Conservation (phyloP, 2,329 filamentous ascomycete genomes). For the Phialophora tarda region DNA sequence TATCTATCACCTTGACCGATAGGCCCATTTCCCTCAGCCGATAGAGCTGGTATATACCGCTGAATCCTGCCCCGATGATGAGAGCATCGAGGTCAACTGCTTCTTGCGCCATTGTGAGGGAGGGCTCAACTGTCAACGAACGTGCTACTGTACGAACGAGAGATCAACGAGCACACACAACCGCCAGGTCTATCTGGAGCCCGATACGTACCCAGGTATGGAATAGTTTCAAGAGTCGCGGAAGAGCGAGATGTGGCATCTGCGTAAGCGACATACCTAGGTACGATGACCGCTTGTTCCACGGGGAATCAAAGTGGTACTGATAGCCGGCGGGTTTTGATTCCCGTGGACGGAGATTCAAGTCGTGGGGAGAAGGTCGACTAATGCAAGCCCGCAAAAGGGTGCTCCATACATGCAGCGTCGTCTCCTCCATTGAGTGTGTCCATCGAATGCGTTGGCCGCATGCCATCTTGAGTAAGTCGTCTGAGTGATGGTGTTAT, state of each 20-base stretch:
- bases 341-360: conserved; percentile 10
- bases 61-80: conserved; percentile 43
- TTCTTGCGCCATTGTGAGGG: conserved; percentile 4
- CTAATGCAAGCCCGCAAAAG: neutral
- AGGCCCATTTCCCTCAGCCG: conserved; percentile 58
- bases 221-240: neutral
- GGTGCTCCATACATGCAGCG: neutral
- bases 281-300: neutral
- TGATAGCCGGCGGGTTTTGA: conserved; percentile 11
- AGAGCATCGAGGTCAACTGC: conserved; percentile 39
- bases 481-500: neutral
- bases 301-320: neutral
- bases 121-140: neutral
- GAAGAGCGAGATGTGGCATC: neutral
- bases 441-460: neutral
- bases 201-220: neutral
- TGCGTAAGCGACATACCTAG: neutral
- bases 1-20: conserved; percentile 58
- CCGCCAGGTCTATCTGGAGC: neutral
- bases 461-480: neutral
- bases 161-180: neutral
- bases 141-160: neutral
- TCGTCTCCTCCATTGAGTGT: neutral
- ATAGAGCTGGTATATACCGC: conserved; percentile 60
- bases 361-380: neutral